Evolutionary conservation across 2,329 filamentous ascomycete genomes (phyloP), one percentile per base, ranked within the genome.

Genomic region (Pyrenophora tritici-repentis): DNA sequence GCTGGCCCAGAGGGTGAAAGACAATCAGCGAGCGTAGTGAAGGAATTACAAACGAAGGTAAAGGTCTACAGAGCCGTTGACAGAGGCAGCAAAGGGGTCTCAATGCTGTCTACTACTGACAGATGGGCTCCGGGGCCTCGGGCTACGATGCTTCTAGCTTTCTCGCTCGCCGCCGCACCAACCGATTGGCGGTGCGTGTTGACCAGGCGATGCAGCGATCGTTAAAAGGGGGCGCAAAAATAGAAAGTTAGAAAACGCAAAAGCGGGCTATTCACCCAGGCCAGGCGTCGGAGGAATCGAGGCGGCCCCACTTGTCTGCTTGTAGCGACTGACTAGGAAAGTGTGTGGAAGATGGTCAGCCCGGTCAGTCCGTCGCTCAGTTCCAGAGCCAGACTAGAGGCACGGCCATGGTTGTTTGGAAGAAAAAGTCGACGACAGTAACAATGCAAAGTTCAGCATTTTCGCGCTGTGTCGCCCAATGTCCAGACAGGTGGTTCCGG

Each of bases 11-110:
- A 48, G 49, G 42, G 37, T 44, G 56, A 55, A 65, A 55, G 61
- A 65, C 50, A 53, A 60, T 52, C 64, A 73, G 64, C 70, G 70
- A 72, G 48, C 48, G 68, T 71, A 55, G 50, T 49, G 41, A 55
- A 49, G 56, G 44, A 48, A 43, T 42, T 50, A 62, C 42, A 65
- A 71, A 71, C 65, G 67, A 70, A 68, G 57, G 68, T 58, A 63
- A 50, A 56, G 51, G 44, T 13, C 48, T 50, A 34, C 44, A 61
- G 38, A 43, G 54, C 57, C 54, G 58, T 65, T 63, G 55, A 53
- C 51, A 50, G 53, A 42, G 33, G 57, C 47, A 36, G 49, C 53
- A 57, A 58, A 59, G 59, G 61, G 58, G 62, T 56, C 52, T 58
- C 54, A 52, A 53, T 52, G 49, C 49, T 56, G 53, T 36, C 57